phyloP scores from a whole-genome alignment of 1,284 basidiomycete genomes.

The Phellopilus nigrolimitatus region DNA sequence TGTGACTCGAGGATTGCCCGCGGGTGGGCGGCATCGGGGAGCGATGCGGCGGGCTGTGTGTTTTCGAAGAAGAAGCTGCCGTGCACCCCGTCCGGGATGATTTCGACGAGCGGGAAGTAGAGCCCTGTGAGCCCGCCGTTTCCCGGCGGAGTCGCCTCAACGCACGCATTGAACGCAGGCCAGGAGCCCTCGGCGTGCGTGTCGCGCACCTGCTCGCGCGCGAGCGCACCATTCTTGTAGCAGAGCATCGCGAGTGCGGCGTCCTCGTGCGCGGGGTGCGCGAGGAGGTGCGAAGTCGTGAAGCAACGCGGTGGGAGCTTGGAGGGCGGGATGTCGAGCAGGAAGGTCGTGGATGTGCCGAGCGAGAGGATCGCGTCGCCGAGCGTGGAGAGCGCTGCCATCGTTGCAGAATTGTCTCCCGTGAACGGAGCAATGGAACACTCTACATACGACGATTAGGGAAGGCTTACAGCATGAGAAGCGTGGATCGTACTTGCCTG shows the following conservation, averaged over 20 bases:
- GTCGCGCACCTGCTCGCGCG: constrained; percentile 78
- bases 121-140: constrained; percentile 60
- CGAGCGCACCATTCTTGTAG: constrained; percentile 81
- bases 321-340: constrained; percentile 68
- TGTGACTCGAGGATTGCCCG: constrained; percentile 86
- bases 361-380: constrained; percentile 85
- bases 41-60: constrained; percentile 31
- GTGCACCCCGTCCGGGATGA: constrained; percentile 71
- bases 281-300: constrained; percentile 68
- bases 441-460: constrained; percentile 35
- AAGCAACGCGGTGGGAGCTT: constrained; percentile 59
- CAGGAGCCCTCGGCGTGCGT: constrained; percentile 60
- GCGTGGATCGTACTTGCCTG: constrained; percentile 38
- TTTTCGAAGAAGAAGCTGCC: constrained; percentile 61
- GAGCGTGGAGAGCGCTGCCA: constrained; percentile 74
- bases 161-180: constrained; percentile 67
- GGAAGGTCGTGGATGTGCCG: constrained; percentile 88
- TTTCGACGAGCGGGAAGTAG: constrained; percentile 80
- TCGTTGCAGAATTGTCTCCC: constrained; percentile 89
- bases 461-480: background rate
- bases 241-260: constrained; percentile 77
- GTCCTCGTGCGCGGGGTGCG: constrained; percentile 58
- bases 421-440: constrained; percentile 85
- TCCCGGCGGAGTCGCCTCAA: constrained; percentile 54
- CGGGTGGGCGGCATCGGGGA: constrained; percentile 55